Evolutionary conservation across 441 rosid genomes (phyloP).

Genomic region (California macrophylla): DNA sequence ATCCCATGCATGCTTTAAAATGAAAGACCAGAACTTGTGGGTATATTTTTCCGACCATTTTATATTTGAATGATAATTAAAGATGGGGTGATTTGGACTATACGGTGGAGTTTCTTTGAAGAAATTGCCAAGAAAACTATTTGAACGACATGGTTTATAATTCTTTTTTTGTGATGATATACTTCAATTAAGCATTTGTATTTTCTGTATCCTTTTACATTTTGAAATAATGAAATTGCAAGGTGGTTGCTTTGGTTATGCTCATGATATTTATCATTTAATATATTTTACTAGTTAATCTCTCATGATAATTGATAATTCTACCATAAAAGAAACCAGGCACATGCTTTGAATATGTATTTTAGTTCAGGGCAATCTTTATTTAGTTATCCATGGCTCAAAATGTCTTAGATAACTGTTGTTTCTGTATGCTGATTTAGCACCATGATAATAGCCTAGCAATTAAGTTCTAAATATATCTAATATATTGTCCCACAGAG

Average conservation of each 20-base stretch:
- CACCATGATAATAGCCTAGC: background rate
- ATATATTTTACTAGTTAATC: background rate
- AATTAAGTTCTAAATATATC: slow-evolving; percentile 17
- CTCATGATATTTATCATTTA: no score
- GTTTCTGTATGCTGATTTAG: background rate
- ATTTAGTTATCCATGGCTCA: background rate
- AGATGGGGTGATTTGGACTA: background rate
- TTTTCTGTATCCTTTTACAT: background rate
- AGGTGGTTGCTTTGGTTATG: background rate
- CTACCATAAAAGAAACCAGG: background rate
- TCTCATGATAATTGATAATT: background rate
- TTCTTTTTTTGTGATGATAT: background rate
- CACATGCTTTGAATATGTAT: background rate
- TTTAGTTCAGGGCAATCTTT: background rate
- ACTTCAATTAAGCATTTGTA: background rate
- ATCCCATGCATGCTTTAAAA: background rate
- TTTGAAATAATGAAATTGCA: no score
- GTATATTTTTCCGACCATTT: background rate
- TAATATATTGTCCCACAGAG: slow-evolving; percentile 40
- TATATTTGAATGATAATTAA: background rate
- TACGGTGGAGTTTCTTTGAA: background rate
- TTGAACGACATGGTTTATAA: background rate
- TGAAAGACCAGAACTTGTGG: background rate
- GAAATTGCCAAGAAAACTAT: background rate
- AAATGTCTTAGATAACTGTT: background rate